A percentile compares a stretch with the other conserved stretches of the same genome.
These are phyloP conservation scores for Metschnikowia matae DNA, from an alignment of 805 yeast species.

Conservation along the genomic window DNA sequence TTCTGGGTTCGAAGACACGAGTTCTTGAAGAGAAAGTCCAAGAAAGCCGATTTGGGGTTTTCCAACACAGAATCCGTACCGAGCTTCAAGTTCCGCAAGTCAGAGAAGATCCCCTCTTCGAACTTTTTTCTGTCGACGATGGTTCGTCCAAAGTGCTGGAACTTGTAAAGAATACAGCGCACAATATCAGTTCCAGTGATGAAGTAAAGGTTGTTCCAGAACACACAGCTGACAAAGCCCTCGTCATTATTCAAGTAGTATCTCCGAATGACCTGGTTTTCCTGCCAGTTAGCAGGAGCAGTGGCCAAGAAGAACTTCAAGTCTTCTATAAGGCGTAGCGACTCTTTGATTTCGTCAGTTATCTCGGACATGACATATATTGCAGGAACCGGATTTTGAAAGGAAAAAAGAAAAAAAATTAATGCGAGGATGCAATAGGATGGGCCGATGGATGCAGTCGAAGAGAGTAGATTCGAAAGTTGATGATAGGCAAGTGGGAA, in stretches of 20 bases:
- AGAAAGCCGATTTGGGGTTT: slow-evolving; percentile 77
- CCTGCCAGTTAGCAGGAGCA: slow-evolving; percentile 94
- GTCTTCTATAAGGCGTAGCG: slow-evolving; percentile 65
- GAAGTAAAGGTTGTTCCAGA: slow-evolving; percentile 85
- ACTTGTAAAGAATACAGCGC: slow-evolving; percentile 81
- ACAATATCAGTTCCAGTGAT: slow-evolving; percentile 96
- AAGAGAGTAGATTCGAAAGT: background rate
- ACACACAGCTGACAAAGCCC: slow-evolving; percentile 88
- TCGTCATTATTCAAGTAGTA: slow-evolving; percentile 84
- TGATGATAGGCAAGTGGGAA: background rate
- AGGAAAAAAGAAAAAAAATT: background rate
- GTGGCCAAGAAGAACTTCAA: slow-evolving; percentile 83
- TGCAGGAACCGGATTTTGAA: background rate
- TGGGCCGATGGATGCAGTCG: background rate
- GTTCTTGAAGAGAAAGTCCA: slow-evolving; percentile 79
- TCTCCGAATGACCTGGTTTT: slow-evolving; percentile 79
- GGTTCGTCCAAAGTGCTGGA: slow-evolving; percentile 84
- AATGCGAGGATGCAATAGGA: background rate
- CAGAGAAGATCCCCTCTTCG: slow-evolving; percentile 94
- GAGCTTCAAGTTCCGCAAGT: slow-evolving; percentile 78
- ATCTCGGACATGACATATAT: slow-evolving; percentile 10
- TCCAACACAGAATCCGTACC: slow-evolving; percentile 86
- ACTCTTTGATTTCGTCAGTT: slow-evolving; percentile 33
- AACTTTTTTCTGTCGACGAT: slow-evolving; percentile 86
- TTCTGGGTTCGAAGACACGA: slow-evolving; percentile 90